Conservation (phyloP, 2,329 filamentous ascomycete species). For the Colletotrichum sp. region DNA sequence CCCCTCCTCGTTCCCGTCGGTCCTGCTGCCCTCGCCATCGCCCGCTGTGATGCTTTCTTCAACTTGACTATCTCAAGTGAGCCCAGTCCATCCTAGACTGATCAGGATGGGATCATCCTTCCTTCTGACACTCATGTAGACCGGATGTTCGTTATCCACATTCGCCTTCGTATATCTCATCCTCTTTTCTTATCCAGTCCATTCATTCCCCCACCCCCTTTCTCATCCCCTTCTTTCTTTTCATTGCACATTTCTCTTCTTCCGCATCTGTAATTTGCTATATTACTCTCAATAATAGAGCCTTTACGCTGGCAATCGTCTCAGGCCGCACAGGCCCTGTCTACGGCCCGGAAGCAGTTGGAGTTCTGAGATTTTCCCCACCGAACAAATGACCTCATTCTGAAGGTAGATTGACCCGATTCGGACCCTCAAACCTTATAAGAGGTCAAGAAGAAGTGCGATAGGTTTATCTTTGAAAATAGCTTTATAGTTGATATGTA, state of each 20-base stretch:
- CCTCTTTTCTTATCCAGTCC: not conserved
- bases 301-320: not conserved
- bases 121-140: not conserved
- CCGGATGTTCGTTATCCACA: not conserved
- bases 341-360: not conserved
- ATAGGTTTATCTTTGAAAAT: too few relatives aligned
- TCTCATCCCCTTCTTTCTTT: not conserved
- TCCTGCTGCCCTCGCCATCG: not conserved
- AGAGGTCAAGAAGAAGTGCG: too few relatives aligned
- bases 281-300: not conserved
- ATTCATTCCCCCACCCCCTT: not conserved
- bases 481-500: too few relatives aligned
- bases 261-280: not conserved
- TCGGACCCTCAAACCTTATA: too few relatives aligned
- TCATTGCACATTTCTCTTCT: not conserved
- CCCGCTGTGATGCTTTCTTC: not conserved
- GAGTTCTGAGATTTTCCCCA: too few relatives aligned
- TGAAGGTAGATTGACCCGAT: too few relatives aligned
- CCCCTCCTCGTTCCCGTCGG: not conserved
- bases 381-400: too few relatives aligned
- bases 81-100: not conserved
- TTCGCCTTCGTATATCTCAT: not conserved
- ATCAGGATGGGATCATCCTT: not conserved
- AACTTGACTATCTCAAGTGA: not conserved
- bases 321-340: not conserved